Evolutionary conservation across 78 protist species (phyloP).

Genomic region (Chrysochromulina tobinii): DNA sequence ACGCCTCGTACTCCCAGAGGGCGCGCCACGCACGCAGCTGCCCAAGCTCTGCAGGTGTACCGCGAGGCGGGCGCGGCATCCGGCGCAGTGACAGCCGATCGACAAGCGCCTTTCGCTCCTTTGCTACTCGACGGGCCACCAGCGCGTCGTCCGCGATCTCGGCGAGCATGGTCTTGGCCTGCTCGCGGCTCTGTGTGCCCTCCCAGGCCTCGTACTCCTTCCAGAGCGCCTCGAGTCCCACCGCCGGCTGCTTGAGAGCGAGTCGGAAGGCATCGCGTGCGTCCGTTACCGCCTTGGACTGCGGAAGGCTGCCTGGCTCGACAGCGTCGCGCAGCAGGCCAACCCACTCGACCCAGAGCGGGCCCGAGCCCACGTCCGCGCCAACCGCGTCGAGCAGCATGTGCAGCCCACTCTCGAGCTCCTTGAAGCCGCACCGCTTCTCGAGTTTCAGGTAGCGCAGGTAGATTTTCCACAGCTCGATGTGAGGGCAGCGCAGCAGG

Average conservation of each 20-base stretch:
- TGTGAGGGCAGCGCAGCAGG: not conserved
- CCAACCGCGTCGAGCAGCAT: not conserved
- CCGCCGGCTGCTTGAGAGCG: not conserved
- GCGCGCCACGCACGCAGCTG: not conserved
- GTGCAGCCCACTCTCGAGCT: not conserved
- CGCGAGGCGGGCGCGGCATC: not conserved
- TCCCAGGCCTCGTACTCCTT: not conserved
- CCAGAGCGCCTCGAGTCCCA: not conserved
- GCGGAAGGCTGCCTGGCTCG: not conserved
- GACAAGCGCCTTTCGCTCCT: not conserved
- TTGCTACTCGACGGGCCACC: not conserved
- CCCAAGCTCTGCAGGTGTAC: not conserved
- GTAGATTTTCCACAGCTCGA: not conserved
- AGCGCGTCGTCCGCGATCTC: not conserved
- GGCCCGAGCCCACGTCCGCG: not conserved
- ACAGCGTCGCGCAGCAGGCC: not conserved
- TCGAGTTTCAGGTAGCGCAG: not conserved
- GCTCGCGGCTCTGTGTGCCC: not conserved
- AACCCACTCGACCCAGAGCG: not conserved
- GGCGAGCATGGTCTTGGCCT: not conserved
- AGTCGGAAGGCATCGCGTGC: not conserved
- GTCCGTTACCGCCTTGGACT: not conserved
- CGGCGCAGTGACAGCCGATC: not conserved
- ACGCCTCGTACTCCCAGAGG: not conserved
- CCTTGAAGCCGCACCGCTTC: not conserved